A percentile compares a stretch with the other conserved stretches of the same genome.
These are phyloP conservation scores for Talaromyces sp. DNA, from an alignment of 2,329 filamentous ascomycete species.

Conservation along the genomic window DNA sequence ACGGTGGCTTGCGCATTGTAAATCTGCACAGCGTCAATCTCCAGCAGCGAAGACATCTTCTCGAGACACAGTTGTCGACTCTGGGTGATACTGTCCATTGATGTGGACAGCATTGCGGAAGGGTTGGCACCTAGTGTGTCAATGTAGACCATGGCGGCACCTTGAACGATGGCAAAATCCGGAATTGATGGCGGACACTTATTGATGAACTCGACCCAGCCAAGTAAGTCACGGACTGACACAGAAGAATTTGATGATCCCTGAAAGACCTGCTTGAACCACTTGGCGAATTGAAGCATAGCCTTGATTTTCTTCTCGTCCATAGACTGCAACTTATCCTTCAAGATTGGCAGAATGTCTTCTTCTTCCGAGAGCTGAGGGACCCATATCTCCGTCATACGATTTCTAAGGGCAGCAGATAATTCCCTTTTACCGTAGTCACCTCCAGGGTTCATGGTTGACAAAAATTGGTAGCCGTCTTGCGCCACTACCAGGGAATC, in stretches of 20 bases:
- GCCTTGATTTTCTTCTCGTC: constrained; percentile 55
- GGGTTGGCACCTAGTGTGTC: constrained; percentile 95
- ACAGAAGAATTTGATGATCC: constrained; percentile 72
- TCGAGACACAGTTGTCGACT: constrained; percentile 71
- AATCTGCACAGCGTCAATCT: constrained; percentile 58
- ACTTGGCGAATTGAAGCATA: constrained; percentile 84
- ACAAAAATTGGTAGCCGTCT: constrained; percentile 88
- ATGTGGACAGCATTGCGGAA: constrained; percentile 74
- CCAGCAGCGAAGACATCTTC: constrained; percentile 65
- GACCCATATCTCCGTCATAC: constrained; percentile 99
- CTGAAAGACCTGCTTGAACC: constrained; percentile 81
- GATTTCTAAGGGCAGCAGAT: constrained; percentile 88
- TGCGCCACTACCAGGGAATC: constrained; percentile 74
- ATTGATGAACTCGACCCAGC: constrained; percentile 93
- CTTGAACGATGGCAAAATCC: constrained; percentile 64
- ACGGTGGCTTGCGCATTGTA: constrained; percentile 65
- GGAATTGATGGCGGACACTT: constrained; percentile 51
- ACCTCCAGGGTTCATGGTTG: constrained; percentile 98
- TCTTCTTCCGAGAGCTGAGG: constrained; percentile 77
- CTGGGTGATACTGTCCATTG: constrained; percentile 63
- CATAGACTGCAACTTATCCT: constrained; percentile 61
- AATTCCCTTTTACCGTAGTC: constrained; percentile 98
- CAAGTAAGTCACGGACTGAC: constrained; percentile 86
- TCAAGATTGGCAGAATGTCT: constrained; percentile 83
- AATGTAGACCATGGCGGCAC: constrained; percentile 91